Percentiles rank a stretch among this genome's conserved stretches.
phyloP scores from a whole-genome alignment of 257 asterid species.

The Solanum rostratum region DNA sequence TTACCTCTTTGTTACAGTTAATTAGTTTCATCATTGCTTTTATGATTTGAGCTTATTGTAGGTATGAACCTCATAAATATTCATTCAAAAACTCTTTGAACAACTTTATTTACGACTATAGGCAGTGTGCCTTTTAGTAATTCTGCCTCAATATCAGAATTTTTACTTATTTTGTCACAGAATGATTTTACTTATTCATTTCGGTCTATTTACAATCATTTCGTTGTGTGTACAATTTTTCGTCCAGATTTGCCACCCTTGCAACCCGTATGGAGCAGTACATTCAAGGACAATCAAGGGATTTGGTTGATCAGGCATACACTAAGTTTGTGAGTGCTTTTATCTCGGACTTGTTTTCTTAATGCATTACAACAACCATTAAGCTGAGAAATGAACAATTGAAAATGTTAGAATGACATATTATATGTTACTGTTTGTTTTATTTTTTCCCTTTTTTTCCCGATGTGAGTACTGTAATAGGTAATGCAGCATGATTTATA shows the following conservation, averaged over 20 bases:
- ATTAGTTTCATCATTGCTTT: neutral
- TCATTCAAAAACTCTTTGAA: neutral
- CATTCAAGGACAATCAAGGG: slow-evolving; percentile 95
- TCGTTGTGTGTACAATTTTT: neutral
- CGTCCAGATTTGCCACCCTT: slow-evolving; percentile 70
- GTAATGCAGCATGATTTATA: neutral
- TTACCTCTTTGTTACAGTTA: neutral
- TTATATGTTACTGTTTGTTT: neutral
- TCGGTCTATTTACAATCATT: neutral
- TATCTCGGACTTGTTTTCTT: neutral
- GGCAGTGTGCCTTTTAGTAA: neutral
- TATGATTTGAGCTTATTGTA: neutral
- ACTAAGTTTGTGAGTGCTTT: slow-evolving; percentile 59
- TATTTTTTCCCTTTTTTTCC: neutral
- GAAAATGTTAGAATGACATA: neutral
- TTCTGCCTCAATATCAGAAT: neutral
- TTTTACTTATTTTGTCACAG: neutral
- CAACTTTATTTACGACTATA: neutral
- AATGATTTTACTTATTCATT: neutral
- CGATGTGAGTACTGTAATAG: neutral
- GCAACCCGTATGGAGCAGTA: slow-evolving; percentile 99
- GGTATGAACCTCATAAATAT: neutral
- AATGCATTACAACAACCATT: neutral
- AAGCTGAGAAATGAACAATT: neutral
- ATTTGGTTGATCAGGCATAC: slow-evolving; percentile 98